Conservation (phyloP, 2,329 filamentous ascomycete genomes). For the Tolypocladium paradoxum region DNA sequence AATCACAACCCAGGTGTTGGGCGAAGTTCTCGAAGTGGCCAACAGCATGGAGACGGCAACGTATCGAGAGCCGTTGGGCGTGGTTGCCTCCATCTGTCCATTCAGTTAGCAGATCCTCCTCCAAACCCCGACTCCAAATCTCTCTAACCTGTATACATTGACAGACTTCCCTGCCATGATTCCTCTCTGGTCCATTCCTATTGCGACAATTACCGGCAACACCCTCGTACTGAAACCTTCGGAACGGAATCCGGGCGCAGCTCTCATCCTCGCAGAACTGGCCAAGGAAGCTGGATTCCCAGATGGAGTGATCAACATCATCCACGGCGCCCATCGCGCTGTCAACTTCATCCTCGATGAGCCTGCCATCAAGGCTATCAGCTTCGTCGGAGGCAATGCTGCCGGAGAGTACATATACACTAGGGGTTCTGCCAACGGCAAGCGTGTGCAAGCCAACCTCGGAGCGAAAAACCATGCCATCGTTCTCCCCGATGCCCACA, state of each 20-base stretch:
- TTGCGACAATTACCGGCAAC: conserved; percentile 76
- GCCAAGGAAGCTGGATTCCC: conserved; percentile 73
- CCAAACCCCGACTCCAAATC: too few relatives aligned
- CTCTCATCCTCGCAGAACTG: conserved; percentile 77
- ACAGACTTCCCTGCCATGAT: conserved; percentile 90
- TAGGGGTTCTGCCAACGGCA: conserved; percentile 71
- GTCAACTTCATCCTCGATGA: conserved; percentile 83
- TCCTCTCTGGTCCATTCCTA: conserved; percentile 81
- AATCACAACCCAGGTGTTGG: too few relatives aligned
- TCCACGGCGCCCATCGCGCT: conserved; percentile 70
- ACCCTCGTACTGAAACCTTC: conserved; percentile 78
- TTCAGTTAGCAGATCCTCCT: conserved; percentile 48
- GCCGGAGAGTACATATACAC: conserved; percentile 80
- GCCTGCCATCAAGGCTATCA: conserved; percentile 75
- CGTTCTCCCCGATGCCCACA: conserved; percentile 73
- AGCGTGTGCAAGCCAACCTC: conserved; percentile 79
- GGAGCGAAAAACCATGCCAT: conserved; percentile 85
- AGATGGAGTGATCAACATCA: conserved; percentile 69
- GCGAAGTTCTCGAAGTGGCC: conserved; percentile 73
- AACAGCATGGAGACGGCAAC: conserved; percentile 85
- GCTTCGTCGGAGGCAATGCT: conserved; percentile 80
- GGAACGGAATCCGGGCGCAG: conserved; percentile 72
- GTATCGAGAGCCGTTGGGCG: conserved; percentile 71
- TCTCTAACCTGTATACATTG: too few relatives aligned
- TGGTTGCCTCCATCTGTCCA: conserved; percentile 75